Percentiles rank a stretch among this genome's conserved stretches.
Conservation (phyloP, 2,329 filamentous ascomycete species). For the Zymoseptoria passerinii region DNA sequence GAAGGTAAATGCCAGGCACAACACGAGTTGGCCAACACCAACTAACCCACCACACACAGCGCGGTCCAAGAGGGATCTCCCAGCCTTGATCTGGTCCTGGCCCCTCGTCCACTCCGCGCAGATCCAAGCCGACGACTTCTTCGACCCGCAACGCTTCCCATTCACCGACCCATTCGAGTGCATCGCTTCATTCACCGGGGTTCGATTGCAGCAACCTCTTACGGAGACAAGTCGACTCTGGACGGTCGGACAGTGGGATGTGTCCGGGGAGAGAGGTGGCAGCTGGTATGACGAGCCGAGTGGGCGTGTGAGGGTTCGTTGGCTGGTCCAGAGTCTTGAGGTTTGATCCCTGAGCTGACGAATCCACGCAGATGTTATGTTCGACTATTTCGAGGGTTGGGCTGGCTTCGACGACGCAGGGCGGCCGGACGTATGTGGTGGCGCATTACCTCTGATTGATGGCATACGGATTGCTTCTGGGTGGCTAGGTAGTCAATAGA, state of each 20-base stretch:
- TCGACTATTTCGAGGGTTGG: not conserved
- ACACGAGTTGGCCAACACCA: not conserved
- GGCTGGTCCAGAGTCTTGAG: not conserved
- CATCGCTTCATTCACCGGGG: not conserved
- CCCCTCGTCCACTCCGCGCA: not conserved
- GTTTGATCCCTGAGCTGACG: not conserved
- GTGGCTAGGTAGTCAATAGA: not conserved
- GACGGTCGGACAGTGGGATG: not conserved
- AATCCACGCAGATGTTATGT: not conserved
- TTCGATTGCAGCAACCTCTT: not conserved
- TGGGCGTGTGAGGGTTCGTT: not conserved
- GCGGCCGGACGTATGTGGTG: not conserved
- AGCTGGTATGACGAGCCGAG: not conserved
- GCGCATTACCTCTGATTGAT: not conserved
- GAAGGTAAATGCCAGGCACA: not conserved
- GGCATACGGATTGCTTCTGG: not conserved
- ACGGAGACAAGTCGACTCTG: not conserved
- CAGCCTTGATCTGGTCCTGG: not conserved
- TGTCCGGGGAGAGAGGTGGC: not conserved
- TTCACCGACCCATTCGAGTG: not conserved
- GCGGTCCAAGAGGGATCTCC: not conserved
- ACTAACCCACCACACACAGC: not conserved
- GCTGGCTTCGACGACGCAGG: not conserved
- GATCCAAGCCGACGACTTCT: not conserved
- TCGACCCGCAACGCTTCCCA: not conserved